phyloP scores from a whole-genome alignment of 2,329 filamentous ascomycete species.

The Zasmidium citrigriseum region DNA sequence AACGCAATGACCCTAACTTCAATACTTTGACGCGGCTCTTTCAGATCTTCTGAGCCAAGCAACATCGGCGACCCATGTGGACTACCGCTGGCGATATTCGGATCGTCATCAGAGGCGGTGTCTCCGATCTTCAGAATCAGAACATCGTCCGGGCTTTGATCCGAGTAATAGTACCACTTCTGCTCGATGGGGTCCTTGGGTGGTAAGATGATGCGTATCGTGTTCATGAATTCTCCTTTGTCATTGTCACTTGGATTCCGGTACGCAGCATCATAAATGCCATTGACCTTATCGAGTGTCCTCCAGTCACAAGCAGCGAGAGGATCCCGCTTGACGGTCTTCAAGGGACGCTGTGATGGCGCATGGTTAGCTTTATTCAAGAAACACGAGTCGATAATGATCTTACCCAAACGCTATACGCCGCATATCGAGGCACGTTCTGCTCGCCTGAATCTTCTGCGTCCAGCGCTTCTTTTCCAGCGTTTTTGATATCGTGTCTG shows the following conservation, averaged over 20 bases:
- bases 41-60: background rate
- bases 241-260: slow-evolving; percentile 4
- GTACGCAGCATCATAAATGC: background rate
- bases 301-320: slow-evolving; percentile 7
- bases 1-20: slow-evolving; percentile 3
- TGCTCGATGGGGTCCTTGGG: background rate
- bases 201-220: slow-evolving; percentile 3
- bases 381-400: too few species aligned
- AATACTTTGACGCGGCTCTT: slow-evolving; percentile 1
- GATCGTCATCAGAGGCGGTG: background rate
- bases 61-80: background rate
- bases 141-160: background rate
- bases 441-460: slow-evolving; percentile 5
- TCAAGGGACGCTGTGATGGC: background rate
- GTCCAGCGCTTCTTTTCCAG: background rate
- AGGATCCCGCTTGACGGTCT: slow-evolving; percentile 3
- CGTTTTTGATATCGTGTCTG: slow-evolving; percentile 4
- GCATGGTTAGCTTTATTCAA: background rate
- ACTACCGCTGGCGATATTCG: background rate
- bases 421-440: slow-evolving; percentile 6
- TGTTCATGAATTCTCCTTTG: slow-evolving; percentile 9
- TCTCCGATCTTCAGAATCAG: background rate
- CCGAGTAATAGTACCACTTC: background rate
- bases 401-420: slow-evolving; percentile 8
- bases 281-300: background rate